phyloP scores from a whole-genome alignment of 1,284 basidiomycete species.

The Schizophyllum amplum region DNA sequence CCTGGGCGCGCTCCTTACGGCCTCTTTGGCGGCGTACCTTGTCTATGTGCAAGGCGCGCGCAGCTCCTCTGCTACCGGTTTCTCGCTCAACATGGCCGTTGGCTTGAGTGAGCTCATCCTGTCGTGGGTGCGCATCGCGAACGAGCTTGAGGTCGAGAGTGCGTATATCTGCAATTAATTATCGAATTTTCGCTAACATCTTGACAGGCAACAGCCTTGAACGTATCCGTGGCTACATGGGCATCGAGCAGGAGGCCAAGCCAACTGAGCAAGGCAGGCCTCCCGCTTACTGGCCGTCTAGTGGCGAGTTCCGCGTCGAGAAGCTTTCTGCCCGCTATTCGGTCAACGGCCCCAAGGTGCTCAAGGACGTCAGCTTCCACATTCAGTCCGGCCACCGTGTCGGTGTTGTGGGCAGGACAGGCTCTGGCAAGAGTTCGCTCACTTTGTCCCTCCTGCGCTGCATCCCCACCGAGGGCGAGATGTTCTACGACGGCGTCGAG shows the following conservation, averaged over 20 bases:
- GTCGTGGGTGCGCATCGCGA: slow-evolving; percentile 43
- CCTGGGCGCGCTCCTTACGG: slow-evolving; percentile 44
- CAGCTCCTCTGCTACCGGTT: slow-evolving; percentile 41
- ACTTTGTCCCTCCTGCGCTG: slow-evolving; percentile 44
- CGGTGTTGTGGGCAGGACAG: slow-evolving; percentile 67
- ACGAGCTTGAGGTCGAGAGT: slow-evolving; percentile 55
- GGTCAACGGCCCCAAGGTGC: slow-evolving; percentile 37
- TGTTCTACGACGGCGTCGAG: slow-evolving; percentile 42
- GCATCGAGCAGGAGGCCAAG: slow-evolving; percentile 65
- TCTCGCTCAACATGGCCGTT: slow-evolving; percentile 48
- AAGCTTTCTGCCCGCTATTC: slow-evolving; percentile 54
- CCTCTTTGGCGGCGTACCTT: slow-evolving; percentile 45
- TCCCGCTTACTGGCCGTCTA: slow-evolving; percentile 75
- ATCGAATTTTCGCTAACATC: not conserved
- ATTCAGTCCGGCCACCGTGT: slow-evolving; percentile 54
- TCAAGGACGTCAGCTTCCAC: slow-evolving; percentile 47
- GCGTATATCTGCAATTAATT: slow-evolving; percentile 7
- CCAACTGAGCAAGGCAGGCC: slow-evolving; percentile 42
- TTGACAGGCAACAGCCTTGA: slow-evolving; percentile 42
- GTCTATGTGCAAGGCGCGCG: slow-evolving; percentile 33
- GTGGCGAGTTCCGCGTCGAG: slow-evolving; percentile 59
- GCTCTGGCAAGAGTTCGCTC: slow-evolving; percentile 62
- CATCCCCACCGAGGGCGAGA: slow-evolving; percentile 48
- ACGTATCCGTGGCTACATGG: slow-evolving; percentile 64
- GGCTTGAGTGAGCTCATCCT: slow-evolving; percentile 48